Evolutionary conservation across 2,329 filamentous ascomycete genomes (phyloP), one percentile per base, ranked within the genome.

Genomic region (Aspergillus uvarum): DNA sequence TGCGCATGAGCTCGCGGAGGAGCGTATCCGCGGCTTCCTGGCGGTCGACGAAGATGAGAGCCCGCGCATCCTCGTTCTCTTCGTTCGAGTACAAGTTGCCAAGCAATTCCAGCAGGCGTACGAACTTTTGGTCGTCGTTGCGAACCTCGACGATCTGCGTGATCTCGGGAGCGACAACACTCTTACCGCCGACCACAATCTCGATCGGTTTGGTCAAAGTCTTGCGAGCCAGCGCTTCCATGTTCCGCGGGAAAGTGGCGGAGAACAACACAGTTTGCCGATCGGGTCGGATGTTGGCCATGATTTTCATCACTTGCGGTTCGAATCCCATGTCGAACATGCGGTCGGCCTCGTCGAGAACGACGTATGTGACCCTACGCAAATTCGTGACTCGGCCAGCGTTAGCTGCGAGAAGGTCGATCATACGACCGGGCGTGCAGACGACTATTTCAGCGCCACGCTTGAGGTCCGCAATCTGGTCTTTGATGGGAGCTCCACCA

Each of bases 261-360:
- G 95, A 98, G 76, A 98, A 99, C 24, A 98, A 83, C 54, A 98
- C 92, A 0, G 92, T 96, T 74, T 99, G 95, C 54, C 91, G 88
- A 73, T 97, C 91, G 0, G 95, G 93, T 51, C 95, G 89, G 74
- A 96, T 90, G 70, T 95, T 96, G 66, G 87, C 87, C 72, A 98
- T 88, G 60, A 99, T 95, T 76, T 96, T 97, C 87, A 95, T 95
- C 56, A 99, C 93, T 75, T 99, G 95, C 2, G 95, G 94, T 77
- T 96, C 94, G 72, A 99, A 99, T 14, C 95, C 95, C 95, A 99
- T 98, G 75, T 99, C 95, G 73, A 98, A 97, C 95, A 99, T 98
- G 63, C 95, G 89, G 77, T 99, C 95, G 51, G 95, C 95, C 78
- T 99, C 95, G 73, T 99, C 95, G 44, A 99, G 85, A 11, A 99